Conservation (phyloP, 2,329 filamentous ascomycete species). For the Fusarium penzigii region DNA sequence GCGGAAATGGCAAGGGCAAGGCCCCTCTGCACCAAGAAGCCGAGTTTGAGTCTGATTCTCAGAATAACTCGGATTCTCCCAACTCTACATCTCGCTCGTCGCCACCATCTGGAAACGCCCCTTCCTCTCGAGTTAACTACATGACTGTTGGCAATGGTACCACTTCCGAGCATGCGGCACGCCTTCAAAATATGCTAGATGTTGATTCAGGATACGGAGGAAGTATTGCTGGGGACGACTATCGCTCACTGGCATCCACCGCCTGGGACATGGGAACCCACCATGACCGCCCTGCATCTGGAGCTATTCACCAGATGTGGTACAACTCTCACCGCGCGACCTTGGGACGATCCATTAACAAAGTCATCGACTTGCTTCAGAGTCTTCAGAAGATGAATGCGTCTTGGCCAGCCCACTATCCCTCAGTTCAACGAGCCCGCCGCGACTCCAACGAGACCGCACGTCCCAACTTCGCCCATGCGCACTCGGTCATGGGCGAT, state of each 20-base stretch:
- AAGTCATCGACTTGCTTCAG: conserved; percentile 80
- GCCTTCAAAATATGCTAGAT: conserved; percentile 79
- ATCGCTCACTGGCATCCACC: conserved; percentile 46
- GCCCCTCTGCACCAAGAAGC: conserved; percentile 37
- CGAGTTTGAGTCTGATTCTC: conserved; percentile 26
- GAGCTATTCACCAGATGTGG: conserved; percentile 88
- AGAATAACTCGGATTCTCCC: conserved; percentile 18
- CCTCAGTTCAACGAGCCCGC: conserved; percentile 71
- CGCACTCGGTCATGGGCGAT: conserved; percentile 60
- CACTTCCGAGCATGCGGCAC: conserved; percentile 77
- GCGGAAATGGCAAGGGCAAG: conserved; percentile 51
- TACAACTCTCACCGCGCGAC: conserved; percentile 91
- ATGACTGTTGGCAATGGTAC: conserved; percentile 87
- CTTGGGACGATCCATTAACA: conserved; percentile 84
- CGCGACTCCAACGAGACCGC: conserved; percentile 45
- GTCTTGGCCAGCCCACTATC: conserved; percentile 93
- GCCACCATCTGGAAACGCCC: conserved; percentile 19
- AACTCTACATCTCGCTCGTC: conserved; percentile 29
- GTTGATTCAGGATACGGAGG: conserved; percentile 91
- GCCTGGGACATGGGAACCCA: conserved; percentile 49
- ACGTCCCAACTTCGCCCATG: conserved; percentile 64
- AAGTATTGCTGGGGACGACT: conserved; percentile 68
- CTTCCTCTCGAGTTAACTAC: conserved; percentile 60
- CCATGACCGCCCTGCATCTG: conserved; percentile 59
- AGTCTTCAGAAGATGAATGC: conserved; percentile 86